Evolutionary conservation across 352 stramenopile genomes (phyloP).

Genomic region (Aphanomyces stellatus): DNA sequence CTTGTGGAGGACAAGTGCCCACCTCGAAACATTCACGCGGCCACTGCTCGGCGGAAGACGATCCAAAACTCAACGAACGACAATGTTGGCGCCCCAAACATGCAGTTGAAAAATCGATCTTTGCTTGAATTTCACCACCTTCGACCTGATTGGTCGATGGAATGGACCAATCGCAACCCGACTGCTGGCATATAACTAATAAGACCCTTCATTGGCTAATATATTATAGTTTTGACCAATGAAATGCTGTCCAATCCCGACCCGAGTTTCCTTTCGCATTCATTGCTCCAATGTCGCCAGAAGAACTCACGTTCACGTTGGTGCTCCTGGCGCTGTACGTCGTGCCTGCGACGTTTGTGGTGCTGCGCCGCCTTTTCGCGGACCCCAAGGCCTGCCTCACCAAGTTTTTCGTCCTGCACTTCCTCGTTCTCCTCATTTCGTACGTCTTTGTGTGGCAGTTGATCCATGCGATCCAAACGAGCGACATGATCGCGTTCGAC

Average conservation of each 20-base stretch:
- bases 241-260: background rate
- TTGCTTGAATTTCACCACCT: too few species aligned
- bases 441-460: slow-evolving; percentile 49
- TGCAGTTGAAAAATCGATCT: too few species aligned
- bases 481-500: slow-evolving; percentile 52
- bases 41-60: too few species aligned
- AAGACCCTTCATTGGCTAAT: background rate
- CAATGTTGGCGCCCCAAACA: too few species aligned
- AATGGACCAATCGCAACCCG: background rate
- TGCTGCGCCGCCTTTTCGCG: slow-evolving; percentile 37
- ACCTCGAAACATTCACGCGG: too few species aligned
- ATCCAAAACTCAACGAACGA: too few species aligned
- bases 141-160: background rate
- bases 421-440: slow-evolving; percentile 26
- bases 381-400: slow-evolving; percentile 32
- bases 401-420: slow-evolving; percentile 14
- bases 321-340: slow-evolving; percentile 79
- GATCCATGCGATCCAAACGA: slow-evolving; percentile 49
- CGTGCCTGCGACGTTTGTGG: slow-evolving; percentile 46
- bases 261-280: background rate
- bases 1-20: too few species aligned
- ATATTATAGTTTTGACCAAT: background rate
- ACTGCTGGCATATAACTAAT: background rate
- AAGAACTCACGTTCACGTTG: slow-evolving; percentile 38
- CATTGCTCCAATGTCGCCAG: background rate